Evolutionary conservation across 495 filamentous ascomycete genomes (phyloP).

Genomic region (Copromyces sp.): DNA sequence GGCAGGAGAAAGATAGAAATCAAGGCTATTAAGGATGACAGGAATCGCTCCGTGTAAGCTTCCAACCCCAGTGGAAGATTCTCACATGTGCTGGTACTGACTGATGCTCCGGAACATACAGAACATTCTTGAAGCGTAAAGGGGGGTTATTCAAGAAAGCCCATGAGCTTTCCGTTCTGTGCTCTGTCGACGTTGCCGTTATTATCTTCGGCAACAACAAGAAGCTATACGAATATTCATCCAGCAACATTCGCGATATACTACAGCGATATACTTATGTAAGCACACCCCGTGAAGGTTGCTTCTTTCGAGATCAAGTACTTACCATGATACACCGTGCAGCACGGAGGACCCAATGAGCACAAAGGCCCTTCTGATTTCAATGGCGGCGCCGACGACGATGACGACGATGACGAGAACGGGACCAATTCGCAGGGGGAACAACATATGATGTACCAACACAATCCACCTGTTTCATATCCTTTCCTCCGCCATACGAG

Average conservation of each 20-base stretch:
- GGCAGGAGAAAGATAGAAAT: conserved; percentile 86
- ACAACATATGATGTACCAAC: neutral
- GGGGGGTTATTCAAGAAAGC: conserved; percentile 99
- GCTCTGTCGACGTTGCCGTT: conserved; percentile 95
- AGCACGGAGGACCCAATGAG: conserved; percentile 90
- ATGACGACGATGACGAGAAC: conserved; percentile 85
- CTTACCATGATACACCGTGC: conserved; percentile 19
- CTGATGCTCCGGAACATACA: conserved; percentile 57
- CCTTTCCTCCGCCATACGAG: conserved; percentile 70
- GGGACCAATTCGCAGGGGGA: conserved; percentile 54
- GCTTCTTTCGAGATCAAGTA: conserved; percentile 2
- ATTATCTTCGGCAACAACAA: conserved; percentile 98
- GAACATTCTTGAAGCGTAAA: conserved; percentile 97
- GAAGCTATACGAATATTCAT: conserved; percentile 96
- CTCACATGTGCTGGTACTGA: conserved; percentile 82
- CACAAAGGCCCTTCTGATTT: conserved; percentile 95
- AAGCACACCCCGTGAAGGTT: conserved; percentile 28
- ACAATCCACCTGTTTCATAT: neutral
- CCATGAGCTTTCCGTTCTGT: conserved; percentile 94
- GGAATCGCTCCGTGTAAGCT: conserved; percentile 96
- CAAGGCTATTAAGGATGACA: conserved; percentile 98
- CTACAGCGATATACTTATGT: conserved; percentile 83
- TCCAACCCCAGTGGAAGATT: conserved; percentile 54
- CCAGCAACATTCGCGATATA: conserved; percentile 82
- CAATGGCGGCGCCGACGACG: conserved; percentile 68